A percentile compares a stretch with the other conserved stretches of the same genome.
Conservation (phyloP, 2,329 filamentous ascomycete species). For the Neofusicoccum sp. region DNA sequence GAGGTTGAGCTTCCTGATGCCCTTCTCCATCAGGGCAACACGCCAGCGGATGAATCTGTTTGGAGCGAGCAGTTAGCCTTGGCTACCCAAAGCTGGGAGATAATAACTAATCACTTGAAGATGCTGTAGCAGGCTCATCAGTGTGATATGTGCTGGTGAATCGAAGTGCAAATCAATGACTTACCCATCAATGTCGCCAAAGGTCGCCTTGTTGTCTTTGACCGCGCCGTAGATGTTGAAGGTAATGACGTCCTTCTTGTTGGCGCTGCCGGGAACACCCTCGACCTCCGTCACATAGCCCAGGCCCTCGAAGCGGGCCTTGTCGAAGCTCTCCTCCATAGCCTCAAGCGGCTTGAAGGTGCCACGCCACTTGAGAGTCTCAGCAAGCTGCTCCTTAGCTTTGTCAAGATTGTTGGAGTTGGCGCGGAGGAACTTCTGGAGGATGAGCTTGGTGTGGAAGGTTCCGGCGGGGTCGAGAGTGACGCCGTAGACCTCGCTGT, state of each 20-base stretch:
- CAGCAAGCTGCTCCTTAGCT: conserved; percentile 73
- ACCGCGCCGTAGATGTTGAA: conserved; percentile 94
- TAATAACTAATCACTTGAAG: conserved; percentile 2
- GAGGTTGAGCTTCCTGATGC: conserved; percentile 71
- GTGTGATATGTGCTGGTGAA: background rate
- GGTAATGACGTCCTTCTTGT: conserved; percentile 67
- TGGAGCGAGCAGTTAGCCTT: background rate
- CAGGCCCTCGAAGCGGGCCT: conserved; percentile 70
- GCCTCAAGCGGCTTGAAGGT: conserved; percentile 68
- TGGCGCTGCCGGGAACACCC: conserved; percentile 51
- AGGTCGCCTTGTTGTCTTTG: conserved; percentile 76
- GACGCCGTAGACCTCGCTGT: conserved; percentile 85
- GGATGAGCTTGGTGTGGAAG: conserved; percentile 75
- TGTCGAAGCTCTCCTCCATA: conserved; percentile 60
- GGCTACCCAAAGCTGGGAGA: background rate
- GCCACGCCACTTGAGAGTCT: conserved; percentile 81
- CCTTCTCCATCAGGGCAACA: conserved; percentile 84
- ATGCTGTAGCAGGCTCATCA: conserved; percentile 1
- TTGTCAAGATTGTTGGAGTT: conserved; percentile 73
- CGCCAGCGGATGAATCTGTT: conserved; percentile 84
- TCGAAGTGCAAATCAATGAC: conserved; percentile 33
- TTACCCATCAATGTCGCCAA: conserved; percentile 78
- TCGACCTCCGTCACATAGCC: conserved; percentile 78
- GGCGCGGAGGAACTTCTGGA: conserved; percentile 92
- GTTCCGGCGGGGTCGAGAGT: conserved; percentile 54